Conservation (phyloP, 805 yeast genomes). For the Cyberlindnera nakhonratchasimensis region DNA sequence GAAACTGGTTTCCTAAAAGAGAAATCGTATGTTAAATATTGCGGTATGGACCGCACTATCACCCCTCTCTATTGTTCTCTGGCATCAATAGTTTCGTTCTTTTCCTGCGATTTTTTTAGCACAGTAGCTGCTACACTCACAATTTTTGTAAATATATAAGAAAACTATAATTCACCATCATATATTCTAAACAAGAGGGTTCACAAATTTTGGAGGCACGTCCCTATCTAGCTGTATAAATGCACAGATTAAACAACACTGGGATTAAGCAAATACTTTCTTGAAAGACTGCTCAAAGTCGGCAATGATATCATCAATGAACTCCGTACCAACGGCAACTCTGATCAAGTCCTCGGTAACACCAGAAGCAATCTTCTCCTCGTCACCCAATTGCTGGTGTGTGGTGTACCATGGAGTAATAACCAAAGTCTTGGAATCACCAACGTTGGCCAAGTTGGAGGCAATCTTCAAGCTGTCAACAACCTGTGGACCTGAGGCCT, state of each 20-base stretch:
- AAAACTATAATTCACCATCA: too few relatives aligned
- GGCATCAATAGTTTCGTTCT: too few relatives aligned
- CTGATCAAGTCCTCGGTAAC: slow-evolving; percentile 87
- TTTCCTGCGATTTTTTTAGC: too few relatives aligned
- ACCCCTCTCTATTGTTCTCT: too few relatives aligned
- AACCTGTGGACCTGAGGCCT: slow-evolving; percentile 75
- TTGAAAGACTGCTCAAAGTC: slow-evolving; percentile 87
- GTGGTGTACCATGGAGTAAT: slow-evolving; percentile 96
- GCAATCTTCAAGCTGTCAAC: slow-evolving; percentile 84
- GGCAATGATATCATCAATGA: slow-evolving; percentile 82
- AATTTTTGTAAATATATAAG: too few relatives aligned
- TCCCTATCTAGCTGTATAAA: too few relatives aligned
- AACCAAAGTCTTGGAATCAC: slow-evolving; percentile 92
- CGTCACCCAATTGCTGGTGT: slow-evolving; percentile 83
- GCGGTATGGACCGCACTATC: background rate
- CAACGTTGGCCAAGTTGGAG: slow-evolving; percentile 93
- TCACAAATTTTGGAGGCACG: too few relatives aligned
- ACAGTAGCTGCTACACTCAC: too few relatives aligned
- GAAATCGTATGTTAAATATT: background rate
- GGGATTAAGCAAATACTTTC: slow-evolving; percentile 42
- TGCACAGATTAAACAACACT: too few relatives aligned
- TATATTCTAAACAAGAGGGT: too few relatives aligned
- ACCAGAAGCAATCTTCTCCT: slow-evolving; percentile 79
- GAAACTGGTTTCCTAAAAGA: background rate
- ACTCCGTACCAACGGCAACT: slow-evolving; percentile 88